These are phyloP conservation scores for Bretschneidera sinensis DNA, from an alignment of 345 rosid genomes.

Conservation along the genomic window DNA sequence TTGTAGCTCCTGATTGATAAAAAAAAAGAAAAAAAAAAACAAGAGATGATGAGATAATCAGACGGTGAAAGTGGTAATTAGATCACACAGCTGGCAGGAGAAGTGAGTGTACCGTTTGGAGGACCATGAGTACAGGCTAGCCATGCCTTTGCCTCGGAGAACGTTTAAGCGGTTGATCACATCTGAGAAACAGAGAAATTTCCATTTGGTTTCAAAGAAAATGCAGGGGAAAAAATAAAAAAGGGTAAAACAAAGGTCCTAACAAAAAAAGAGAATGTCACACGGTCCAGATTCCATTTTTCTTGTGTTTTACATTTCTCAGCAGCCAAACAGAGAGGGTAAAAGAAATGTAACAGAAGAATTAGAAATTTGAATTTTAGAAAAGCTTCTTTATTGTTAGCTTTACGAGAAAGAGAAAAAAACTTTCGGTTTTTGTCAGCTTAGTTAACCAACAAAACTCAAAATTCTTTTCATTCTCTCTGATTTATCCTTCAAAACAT, in stretches of 20 bases:
- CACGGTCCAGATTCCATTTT: too few species aligned
- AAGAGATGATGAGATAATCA: too few species aligned
- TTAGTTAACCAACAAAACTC: too few species aligned
- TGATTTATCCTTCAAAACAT: too few species aligned
- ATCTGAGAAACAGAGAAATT: constrained; percentile 39
- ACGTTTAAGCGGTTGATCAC: constrained; percentile 71
- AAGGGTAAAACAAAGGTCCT: too few species aligned
- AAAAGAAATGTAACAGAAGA: not conserved
- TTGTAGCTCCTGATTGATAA: constrained; percentile 63
- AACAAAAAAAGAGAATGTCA: too few species aligned
- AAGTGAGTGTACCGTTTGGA: constrained; percentile 59
- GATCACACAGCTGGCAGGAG: constrained; percentile 4
- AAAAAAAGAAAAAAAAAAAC: too few species aligned
- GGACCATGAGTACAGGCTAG: constrained; percentile 88
- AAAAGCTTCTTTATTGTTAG: constrained; percentile 1
- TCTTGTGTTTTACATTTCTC: too few species aligned
- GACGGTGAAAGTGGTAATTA: too few species aligned
- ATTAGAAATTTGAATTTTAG: constrained; percentile 15
- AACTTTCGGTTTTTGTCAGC: constrained; percentile 9
- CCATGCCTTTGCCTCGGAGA: constrained; percentile 90
- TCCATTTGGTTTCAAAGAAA: constrained; percentile 11
- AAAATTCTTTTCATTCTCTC: too few species aligned
- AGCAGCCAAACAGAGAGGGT: constrained; percentile 4
- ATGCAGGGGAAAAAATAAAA: not conserved
- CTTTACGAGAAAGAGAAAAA: constrained; percentile 12